phyloP scores from a whole-genome alignment of 768 basidiomycete genomes.

The Sutorius australiensis region DNA sequence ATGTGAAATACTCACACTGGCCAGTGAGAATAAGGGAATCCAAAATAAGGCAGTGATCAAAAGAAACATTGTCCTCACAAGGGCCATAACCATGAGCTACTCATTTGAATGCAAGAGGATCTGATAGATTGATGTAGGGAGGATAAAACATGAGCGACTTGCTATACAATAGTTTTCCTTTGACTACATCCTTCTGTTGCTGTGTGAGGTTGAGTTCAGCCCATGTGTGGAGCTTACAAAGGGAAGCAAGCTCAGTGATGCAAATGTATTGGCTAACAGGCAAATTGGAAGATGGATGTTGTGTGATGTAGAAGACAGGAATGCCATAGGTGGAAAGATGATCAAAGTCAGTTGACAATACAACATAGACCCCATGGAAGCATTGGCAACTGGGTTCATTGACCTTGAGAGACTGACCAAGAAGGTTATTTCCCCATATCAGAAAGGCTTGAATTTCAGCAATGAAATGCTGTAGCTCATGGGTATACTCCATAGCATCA shows the following conservation, averaged over 20 bases:
- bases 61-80: background rate
- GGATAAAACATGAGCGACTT: constrained; percentile 2
- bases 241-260: background rate
- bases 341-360: background rate
- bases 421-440: background rate
- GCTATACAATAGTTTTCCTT: background rate
- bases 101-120: background rate
- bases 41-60: background rate
- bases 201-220: background rate
- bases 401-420: background rate
- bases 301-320: background rate
- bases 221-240: background rate
- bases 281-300: rapidly evolving
- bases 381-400: background rate
- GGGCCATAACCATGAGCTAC: background rate
- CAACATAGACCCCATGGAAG: background rate
- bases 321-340: background rate
- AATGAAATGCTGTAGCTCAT: background rate
- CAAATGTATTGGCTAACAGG: background rate
- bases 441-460: background rate
- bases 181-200: background rate
- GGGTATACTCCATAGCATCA: background rate
- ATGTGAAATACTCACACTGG: too few relatives aligned
- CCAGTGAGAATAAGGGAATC: too few relatives aligned
- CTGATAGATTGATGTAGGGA: background rate